These are phyloP conservation scores for Physcia stellaris DNA, from an alignment of 495 filamentous ascomycete genomes.

Conservation along the genomic window DNA sequence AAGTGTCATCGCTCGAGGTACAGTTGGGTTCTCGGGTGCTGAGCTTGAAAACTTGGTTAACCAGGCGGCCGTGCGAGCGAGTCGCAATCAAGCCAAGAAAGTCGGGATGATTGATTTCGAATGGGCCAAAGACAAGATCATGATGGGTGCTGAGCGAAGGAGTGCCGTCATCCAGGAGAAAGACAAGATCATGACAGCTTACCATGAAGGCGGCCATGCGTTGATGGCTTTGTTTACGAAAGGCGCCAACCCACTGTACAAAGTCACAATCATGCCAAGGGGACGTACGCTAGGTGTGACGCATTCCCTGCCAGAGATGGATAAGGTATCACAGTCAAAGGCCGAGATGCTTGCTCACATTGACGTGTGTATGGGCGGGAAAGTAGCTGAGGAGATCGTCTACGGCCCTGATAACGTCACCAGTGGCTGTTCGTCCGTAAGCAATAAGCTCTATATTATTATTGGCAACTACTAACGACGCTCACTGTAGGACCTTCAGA, in stretches of 20 bases:
- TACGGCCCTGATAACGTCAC: slow-evolving; percentile 81
- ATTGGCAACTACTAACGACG: not conserved
- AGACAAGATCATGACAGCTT: slow-evolving; percentile 81
- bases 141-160: slow-evolving; percentile 88
- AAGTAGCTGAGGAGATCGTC: slow-evolving; percentile 85
- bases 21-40: slow-evolving; percentile 84
- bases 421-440: slow-evolving; percentile 62
- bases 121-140: slow-evolving; percentile 95
- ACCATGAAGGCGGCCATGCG: slow-evolving; percentile 94
- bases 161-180: slow-evolving; percentile 79
- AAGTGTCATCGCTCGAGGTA: slow-evolving; percentile 67
- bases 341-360: slow-evolving; percentile 20
- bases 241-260: slow-evolving; percentile 66
- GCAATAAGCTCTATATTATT: too few relatives aligned
- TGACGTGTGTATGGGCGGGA: slow-evolving; percentile 72
- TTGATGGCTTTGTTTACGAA: slow-evolving; percentile 72
- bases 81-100: slow-evolving; percentile 56
- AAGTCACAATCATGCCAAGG: slow-evolving; percentile 90
- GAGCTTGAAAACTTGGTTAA: slow-evolving; percentile 95
- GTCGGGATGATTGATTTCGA: slow-evolving; percentile 77
- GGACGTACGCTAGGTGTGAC: slow-evolving; percentile 78
- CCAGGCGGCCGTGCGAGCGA: slow-evolving; percentile 85
- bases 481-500: slow-evolving; percentile 54
- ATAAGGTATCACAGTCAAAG: slow-evolving; percentile 67
- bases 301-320: slow-evolving; percentile 72